Evolutionary conservation across 805 yeast genomes (phyloP).

Genomic region (Komagataella populi): DNA sequence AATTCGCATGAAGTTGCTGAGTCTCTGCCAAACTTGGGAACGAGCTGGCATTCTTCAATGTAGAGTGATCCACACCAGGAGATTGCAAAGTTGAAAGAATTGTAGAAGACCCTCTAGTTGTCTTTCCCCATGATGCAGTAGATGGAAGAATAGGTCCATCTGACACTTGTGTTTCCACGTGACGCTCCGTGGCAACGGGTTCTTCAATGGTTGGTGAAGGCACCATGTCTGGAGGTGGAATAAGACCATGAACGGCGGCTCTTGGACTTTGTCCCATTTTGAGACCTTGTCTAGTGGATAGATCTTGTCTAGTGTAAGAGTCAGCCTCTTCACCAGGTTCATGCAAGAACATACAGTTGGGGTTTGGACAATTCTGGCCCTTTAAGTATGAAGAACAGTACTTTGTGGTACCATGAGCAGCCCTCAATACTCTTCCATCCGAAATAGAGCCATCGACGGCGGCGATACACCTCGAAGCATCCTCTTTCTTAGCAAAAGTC

Average conservation of each 20-base stretch:
- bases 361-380: constrained; percentile 95
- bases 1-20: neutral
- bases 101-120: constrained; percentile 16
- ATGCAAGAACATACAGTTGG: constrained; percentile 96
- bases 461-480: constrained; percentile 85
- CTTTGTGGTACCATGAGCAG: constrained; percentile 97
- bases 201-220: constrained; percentile 8
- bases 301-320: constrained; percentile 81
- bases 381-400: constrained; percentile 93
- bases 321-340: constrained; percentile 99
- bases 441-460: constrained; percentile 88
- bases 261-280: constrained; percentile 27
- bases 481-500: constrained; percentile 86
- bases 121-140: constrained; percentile 54
- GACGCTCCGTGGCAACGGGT: constrained; percentile 2
- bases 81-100: constrained; percentile 5
- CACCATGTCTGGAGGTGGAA: constrained; percentile 13
- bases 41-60: constrained; percentile 32
- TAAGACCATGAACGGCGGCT: constrained; percentile 20
- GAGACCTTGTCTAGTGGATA: constrained; percentile 61
- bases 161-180: constrained; percentile 5
- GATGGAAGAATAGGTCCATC: constrained; percentile 37
- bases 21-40: constrained; percentile 44
- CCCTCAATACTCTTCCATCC: constrained; percentile 81
- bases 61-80: neutral